phyloP scores from a whole-genome alignment of 169 alveolate species.

The Plasmodium gonderi region DNA sequence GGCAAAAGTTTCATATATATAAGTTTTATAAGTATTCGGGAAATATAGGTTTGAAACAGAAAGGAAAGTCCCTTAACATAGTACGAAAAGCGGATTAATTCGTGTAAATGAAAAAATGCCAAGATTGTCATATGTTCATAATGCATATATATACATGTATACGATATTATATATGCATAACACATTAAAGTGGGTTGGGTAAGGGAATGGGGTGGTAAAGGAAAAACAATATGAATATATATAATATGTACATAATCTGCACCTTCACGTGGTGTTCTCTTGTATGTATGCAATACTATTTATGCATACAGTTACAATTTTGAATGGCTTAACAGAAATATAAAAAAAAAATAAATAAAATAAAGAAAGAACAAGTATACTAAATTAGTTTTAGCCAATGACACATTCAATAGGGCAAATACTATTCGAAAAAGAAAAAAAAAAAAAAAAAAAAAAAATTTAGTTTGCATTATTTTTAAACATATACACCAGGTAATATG shows the following conservation, averaged over 20 bases:
- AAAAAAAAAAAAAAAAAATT: not conserved
- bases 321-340: not conserved
- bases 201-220: too few species aligned
- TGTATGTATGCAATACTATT: not conserved
- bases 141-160: conserved; percentile 9
- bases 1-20: too few species aligned
- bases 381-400: too few species aligned
- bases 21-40: not conserved
- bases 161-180: not conserved
- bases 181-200: not conserved
- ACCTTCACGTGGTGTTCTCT: too few species aligned
- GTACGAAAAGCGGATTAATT: not conserved
- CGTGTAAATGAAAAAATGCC: not conserved
- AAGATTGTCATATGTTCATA: not conserved
- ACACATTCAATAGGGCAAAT: too few species aligned
- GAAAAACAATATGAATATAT: too few species aligned
- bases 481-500: not conserved
- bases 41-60: not conserved
- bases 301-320: not conserved
- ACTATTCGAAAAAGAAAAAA: too few species aligned
- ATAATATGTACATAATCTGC: too few species aligned
- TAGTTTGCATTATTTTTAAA: too few species aligned
- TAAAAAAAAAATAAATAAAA: not conserved
- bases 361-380: not conserved
- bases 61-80: not conserved